Evolutionary conservation across 441 rosid species (phyloP).

Genomic region (Populus tomentosa): DNA sequence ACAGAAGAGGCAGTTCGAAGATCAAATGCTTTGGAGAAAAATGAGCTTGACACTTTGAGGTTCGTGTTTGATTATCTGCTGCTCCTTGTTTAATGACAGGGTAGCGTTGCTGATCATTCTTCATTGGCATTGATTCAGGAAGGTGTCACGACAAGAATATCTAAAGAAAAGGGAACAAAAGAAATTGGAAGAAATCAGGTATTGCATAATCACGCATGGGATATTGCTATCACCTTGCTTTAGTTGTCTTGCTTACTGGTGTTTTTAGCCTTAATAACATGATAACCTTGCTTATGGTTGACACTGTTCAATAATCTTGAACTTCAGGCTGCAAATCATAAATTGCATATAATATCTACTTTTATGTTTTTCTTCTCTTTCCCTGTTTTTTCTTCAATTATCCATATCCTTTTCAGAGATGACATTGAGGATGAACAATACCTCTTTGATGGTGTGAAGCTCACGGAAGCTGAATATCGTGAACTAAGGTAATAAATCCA

Average conservation of each 20-base stretch:
- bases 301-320: neutral
- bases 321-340: neutral
- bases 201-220: slow-evolving; percentile 8
- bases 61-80: slow-evolving; percentile 19
- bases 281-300: neutral
- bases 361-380: neutral
- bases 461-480: slow-evolving; percentile 65
- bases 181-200: slow-evolving; percentile 49
- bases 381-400: slow-evolving; percentile 9
- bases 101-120: slow-evolving; percentile 1
- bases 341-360: neutral
- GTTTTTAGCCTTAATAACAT: slow-evolving; percentile 1
- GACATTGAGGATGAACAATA: slow-evolving; percentile 53
- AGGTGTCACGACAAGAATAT: slow-evolving; percentile 76
- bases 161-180: slow-evolving; percentile 34
- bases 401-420: slow-evolving; percentile 28
- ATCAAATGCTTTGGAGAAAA: slow-evolving; percentile 58
- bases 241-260: slow-evolving; percentile 1
- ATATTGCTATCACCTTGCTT: neutral
- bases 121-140: slow-evolving; percentile 39
- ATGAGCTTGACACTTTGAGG: slow-evolving; percentile 71
- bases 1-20: slow-evolving; percentile 77
- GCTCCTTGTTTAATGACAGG: neutral
- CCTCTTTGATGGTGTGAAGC: slow-evolving; percentile 68
- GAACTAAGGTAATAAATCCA: slow-evolving; percentile 49